These are phyloP conservation scores for Acer campestre DNA, from an alignment of 345 rosid species.

Conservation along the genomic window DNA sequence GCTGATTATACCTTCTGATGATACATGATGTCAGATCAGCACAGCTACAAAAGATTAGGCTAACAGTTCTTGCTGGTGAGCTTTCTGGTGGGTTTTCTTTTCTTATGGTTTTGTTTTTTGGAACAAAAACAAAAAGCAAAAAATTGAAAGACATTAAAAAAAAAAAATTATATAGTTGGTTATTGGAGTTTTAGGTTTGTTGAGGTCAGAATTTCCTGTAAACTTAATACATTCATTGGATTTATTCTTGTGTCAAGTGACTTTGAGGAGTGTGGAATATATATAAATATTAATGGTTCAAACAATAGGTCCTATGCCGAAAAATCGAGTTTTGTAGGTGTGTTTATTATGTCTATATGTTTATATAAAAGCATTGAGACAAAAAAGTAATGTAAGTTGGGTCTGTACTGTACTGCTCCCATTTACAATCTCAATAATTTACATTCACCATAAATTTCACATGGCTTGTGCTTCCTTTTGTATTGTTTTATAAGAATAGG, in stretches of 20 bases:
- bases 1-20: conserved; percentile 34
- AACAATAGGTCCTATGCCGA: conserved; percentile 17
- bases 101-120: conserved; percentile 26
- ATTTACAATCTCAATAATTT: conserved; percentile 10
- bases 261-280: conserved; percentile 38
- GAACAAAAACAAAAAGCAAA: conserved; percentile 21
- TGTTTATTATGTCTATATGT: conserved; percentile 17
- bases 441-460: neutral
- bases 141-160: conserved; percentile 27
- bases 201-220: conserved; percentile 46
- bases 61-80: conserved; percentile 56
- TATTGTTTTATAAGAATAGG: neutral
- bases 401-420: conserved; percentile 12
- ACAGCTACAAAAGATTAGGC: conserved; percentile 43
- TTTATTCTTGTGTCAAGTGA: conserved; percentile 57
- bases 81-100: conserved; percentile 35
- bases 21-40: conserved; percentile 35
- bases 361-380: conserved; percentile 16
- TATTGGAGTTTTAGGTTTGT: conserved; percentile 38
- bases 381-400: conserved; percentile 13
- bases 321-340: conserved; percentile 39
- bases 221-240: conserved; percentile 58
- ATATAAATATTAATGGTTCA: conserved; percentile 17
- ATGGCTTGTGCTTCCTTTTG: neutral
- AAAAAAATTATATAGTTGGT: conserved; percentile 34